These are phyloP conservation scores for Phaeoacremonium minimum DNA, from an alignment of 2,329 filamentous ascomycete genomes.

Conservation along the genomic window DNA sequence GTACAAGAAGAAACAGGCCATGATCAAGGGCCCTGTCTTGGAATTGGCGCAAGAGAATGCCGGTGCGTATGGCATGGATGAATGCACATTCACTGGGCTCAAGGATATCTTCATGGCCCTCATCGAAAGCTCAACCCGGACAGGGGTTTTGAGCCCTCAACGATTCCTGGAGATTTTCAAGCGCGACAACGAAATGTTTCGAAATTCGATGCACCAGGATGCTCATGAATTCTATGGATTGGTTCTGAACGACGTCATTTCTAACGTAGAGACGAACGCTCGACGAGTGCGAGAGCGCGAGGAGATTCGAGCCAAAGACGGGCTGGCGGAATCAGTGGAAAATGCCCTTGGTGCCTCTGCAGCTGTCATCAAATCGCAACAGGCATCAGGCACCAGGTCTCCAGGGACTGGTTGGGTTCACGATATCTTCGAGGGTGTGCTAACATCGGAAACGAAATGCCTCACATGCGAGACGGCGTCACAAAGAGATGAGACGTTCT, in stretches of 20 bases:
- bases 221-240: constrained; percentile 96
- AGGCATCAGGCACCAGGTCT: constrained; percentile 41
- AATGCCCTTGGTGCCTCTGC: constrained; percentile 30
- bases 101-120: constrained; percentile 96
- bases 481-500: constrained; percentile 89
- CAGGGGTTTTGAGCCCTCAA: constrained; percentile 86
- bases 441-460: constrained; percentile 95
- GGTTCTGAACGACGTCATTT: constrained; percentile 91
- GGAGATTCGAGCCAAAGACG: constrained; percentile 32
- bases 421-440: constrained; percentile 89
- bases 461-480: constrained; percentile 94
- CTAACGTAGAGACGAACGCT: constrained; percentile 87
- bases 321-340: constrained; percentile 48
- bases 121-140: constrained; percentile 74
- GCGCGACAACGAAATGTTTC: constrained; percentile 94
- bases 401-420: constrained; percentile 85
- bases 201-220: constrained; percentile 95
- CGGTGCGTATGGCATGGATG: constrained; percentile 82
- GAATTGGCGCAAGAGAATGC: constrained; percentile 80
- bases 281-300: constrained; percentile 54
- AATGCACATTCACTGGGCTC: constrained; percentile 88
- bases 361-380: constrained; percentile 18
- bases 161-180: constrained; percentile 92
- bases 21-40: constrained; percentile 41
- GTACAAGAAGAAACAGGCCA: constrained; percentile 95